Evolutionary conservation across 2,329 filamentous ascomycete species (phyloP).

Genomic region (Alternaria infectoria): DNA sequence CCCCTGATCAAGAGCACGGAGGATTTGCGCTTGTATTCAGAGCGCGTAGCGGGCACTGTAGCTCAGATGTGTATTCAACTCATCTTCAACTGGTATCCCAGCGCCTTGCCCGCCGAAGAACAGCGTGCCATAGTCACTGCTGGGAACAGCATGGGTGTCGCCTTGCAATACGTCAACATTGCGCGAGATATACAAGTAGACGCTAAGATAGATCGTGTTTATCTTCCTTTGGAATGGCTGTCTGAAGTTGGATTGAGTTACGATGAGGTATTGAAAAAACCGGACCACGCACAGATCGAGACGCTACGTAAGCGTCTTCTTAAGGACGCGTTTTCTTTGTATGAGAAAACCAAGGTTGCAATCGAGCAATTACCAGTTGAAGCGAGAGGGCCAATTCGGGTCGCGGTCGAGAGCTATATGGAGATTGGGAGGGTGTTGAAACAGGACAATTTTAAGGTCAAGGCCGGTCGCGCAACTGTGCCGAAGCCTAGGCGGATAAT

Average conservation of each 20-base stretch:
- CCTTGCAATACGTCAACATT: slow-evolving; percentile 80
- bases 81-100: slow-evolving; percentile 65
- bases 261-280: slow-evolving; percentile 60
- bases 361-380: slow-evolving; percentile 68
- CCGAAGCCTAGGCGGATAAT: slow-evolving; percentile 57
- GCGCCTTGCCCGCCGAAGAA: slow-evolving; percentile 37
- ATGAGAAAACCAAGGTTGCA: slow-evolving; percentile 59
- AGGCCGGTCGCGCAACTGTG: slow-evolving; percentile 55
- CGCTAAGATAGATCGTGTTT: slow-evolving; percentile 69
- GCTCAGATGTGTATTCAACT: slow-evolving; percentile 72
- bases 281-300: slow-evolving; percentile 57
- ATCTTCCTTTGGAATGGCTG: slow-evolving; percentile 71
- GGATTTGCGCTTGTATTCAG: slow-evolving; percentile 68
- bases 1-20: slow-evolving; percentile 64
- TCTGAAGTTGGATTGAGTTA: slow-evolving; percentile 62
- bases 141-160: slow-evolving; percentile 71
- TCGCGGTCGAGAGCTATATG: slow-evolving; percentile 78
- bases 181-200: slow-evolving; percentile 75
- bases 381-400: slow-evolving; percentile 68
- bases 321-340: slow-evolving; percentile 66
- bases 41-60: slow-evolving; percentile 75
- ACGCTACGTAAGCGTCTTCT: slow-evolving; percentile 62
- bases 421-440: slow-evolving; percentile 72
- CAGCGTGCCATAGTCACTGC: slow-evolving; percentile 58
- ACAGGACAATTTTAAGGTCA: slow-evolving; percentile 53